Base-by-base conservation (phyloP, 257 asterid species). In the Mitragyna speciosa region DNA sequence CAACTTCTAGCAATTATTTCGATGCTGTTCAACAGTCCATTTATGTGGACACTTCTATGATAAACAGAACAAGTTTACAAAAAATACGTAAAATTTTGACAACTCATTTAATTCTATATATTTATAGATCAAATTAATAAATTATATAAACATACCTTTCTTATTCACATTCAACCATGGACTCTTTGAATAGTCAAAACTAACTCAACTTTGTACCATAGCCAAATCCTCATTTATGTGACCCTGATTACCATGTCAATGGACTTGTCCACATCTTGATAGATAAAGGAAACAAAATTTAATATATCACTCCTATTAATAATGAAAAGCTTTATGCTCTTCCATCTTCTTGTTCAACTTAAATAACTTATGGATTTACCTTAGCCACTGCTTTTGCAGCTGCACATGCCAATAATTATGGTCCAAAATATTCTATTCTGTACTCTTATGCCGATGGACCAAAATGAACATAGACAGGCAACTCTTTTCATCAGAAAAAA, bases 201-300 rank as follows among this genome's bases (percentile, higher is more conserved):
- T n/a, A n/a, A n/a, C n/a, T n/a, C n/a, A n/a, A n/a, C n/a, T n/a
- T n/a, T n/a, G n/a, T n/a, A n/a, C n/a, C n/a, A n/a, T n/a, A n/a
- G n/a, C n/a, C n/a, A n/a, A n/a, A n/a, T n/a, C n/a, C n/a, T n/a
- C n/a, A n/a, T n/a, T 36, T 36, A 9, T 47, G 59, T 48, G 28
- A 15, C 30, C 5, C 5, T 1, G 59, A 71, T 45, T 45, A 24
- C 76, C 30, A 16, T 48, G 63, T 75, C 26, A n/a, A 75, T 33
- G 33, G 69, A 56, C 68, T 22, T 75, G 78, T 75, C 78, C 61
- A 19, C 67, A 73, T 52, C 67, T 52, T 17, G 28, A 52, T 26
- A 28, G 67, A 51, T 56, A 52, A 73, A 73, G 67, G 24, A 49
- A 49, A 49, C 77, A 49, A n/a, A 72, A 72, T n/a, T 28, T 45